phyloP scores from a whole-genome alignment of 2,329 filamentous ascomycete genomes.

The Cyclaneusma minus region DNA sequence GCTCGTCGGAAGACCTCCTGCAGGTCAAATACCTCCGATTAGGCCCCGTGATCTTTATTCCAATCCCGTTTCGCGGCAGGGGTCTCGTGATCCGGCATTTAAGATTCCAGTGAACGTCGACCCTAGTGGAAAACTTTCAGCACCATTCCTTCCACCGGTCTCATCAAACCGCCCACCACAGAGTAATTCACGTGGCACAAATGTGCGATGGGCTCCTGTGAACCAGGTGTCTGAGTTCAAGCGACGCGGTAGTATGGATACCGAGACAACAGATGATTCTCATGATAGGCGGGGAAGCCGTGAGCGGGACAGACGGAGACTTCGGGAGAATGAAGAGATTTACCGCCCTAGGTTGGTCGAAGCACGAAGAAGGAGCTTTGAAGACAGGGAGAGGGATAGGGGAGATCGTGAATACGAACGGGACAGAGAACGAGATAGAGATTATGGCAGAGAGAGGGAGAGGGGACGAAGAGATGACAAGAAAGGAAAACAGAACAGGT shows the following conservation, averaged over 20 bases:
- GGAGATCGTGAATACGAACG: conserved; percentile 8
- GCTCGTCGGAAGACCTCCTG: conserved; percentile 3
- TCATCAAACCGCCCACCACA: conserved; percentile 15
- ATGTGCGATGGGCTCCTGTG: conserved; percentile 10
- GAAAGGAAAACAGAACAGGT: conserved; percentile 7
- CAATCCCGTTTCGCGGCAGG: too few relatives aligned
- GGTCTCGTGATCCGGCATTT: too few relatives aligned
- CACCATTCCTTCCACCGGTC: conserved; percentile 18
- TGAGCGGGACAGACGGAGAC: conserved; percentile 6
- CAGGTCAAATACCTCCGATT: conserved; percentile 8
- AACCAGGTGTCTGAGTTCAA: conserved; percentile 8
- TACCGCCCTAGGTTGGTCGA: conserved; percentile 1
- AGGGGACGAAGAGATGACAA: conserved; percentile 7
- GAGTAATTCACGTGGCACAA: conserved; percentile 5
- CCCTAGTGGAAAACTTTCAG: conserved; percentile 11
- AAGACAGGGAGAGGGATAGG: conserved; percentile 3
- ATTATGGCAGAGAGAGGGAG: conserved; percentile 3
- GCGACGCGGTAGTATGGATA: background rate
- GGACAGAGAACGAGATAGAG: conserved; percentile 3
- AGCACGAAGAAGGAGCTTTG: conserved; percentile 1
- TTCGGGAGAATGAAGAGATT: conserved; percentile 5
- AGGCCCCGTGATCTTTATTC: conserved; percentile 11
- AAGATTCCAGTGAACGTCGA: conserved; percentile 5
- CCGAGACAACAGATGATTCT: background rate
- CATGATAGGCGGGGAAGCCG: conserved; percentile 2